Evolutionary conservation across 345 rosid species (phyloP).

Genomic region (Odontarrhena argentea): DNA sequence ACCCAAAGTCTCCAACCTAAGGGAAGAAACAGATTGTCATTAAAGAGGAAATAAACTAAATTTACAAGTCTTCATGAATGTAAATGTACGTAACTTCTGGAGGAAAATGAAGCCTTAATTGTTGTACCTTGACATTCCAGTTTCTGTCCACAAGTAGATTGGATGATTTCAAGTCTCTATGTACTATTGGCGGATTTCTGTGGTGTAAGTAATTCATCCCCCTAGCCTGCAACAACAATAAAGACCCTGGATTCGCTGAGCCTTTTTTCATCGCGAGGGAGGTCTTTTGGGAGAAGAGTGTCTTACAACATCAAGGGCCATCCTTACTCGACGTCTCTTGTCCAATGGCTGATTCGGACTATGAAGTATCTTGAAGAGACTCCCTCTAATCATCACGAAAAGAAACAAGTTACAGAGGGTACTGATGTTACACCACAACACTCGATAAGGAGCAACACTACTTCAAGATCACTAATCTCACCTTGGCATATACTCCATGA

Average conservation of each 20-base stretch:
- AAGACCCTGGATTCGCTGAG: not conserved
- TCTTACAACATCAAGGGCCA: constrained; percentile 90
- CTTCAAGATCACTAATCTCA: constrained; percentile 32
- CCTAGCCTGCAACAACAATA: constrained; percentile 61
- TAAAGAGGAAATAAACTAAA: not conserved
- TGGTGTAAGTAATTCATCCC: constrained; percentile 95
- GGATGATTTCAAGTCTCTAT: constrained; percentile 87
- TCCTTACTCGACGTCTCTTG: constrained; percentile 66
- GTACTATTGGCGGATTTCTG: constrained; percentile 86
- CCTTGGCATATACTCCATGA: constrained; percentile 90
- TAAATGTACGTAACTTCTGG: not conserved
- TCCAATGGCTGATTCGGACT: constrained; percentile 68
- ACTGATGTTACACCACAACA: not conserved
- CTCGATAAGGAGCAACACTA: not conserved
- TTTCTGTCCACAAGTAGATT: constrained; percentile 86
- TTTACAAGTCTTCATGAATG: not conserved
- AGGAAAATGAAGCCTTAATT: not conserved
- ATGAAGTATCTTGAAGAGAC: constrained; percentile 90
- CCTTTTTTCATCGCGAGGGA: constrained; percentile 15
- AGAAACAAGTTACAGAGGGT: not conserved
- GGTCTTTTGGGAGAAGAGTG: constrained; percentile 5
- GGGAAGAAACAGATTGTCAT: not conserved
- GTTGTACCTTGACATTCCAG: constrained; percentile 87
- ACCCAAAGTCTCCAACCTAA: constrained; percentile 94
- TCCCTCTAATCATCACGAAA: constrained; percentile 61